phyloP scores from a whole-genome alignment of 2,329 filamentous ascomycete genomes.

The Alternaria arbusti region DNA sequence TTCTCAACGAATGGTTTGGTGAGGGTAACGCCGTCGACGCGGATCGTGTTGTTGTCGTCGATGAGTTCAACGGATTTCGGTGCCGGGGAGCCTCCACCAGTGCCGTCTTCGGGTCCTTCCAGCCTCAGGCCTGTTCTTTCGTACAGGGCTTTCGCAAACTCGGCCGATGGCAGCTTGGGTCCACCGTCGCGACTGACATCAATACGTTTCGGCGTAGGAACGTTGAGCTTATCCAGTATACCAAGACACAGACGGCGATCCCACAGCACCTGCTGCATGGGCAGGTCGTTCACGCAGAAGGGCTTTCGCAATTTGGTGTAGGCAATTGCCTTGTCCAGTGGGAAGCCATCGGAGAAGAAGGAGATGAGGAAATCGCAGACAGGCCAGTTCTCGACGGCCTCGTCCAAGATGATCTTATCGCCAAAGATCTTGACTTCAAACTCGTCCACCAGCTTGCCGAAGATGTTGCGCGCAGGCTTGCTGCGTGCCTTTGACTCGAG shows the following conservation, averaged over 20 bases:
- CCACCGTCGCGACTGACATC: conserved; percentile 95
- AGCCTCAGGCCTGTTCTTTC: conserved; percentile 80
- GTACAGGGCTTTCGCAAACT: conserved; percentile 80
- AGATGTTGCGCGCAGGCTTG: conserved; percentile 94
- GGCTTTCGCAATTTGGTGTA: conserved; percentile 93
- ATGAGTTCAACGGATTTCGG: conserved; percentile 79
- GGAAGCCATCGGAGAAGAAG: conserved; percentile 98
- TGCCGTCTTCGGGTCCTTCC: conserved; percentile 72
- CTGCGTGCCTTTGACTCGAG: conserved; percentile 94
- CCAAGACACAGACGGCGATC: conserved; percentile 88
- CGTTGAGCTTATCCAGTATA: conserved; percentile 85
- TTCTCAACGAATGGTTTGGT: conserved; percentile 98
- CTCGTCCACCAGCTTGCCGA: conserved; percentile 89
- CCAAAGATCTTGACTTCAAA: conserved; percentile 98
- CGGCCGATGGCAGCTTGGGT: conserved; percentile 76
- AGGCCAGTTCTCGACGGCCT: conserved; percentile 96
- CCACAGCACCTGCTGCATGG: conserved; percentile 97
- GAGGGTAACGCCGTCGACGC: conserved; percentile 81
- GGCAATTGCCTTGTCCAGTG: conserved; percentile 93
- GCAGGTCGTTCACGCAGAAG: conserved; percentile 96
- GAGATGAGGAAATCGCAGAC: conserved; percentile 96
- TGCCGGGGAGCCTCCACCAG: conserved; percentile 61
- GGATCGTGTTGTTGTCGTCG: conserved; percentile 87
- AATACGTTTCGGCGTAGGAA: conserved; percentile 85
- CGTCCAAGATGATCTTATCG: conserved; percentile 97